Base-by-base conservation (phyloP, 2,329 filamentous ascomycete species). In the Fusarium subtropicale region DNA sequence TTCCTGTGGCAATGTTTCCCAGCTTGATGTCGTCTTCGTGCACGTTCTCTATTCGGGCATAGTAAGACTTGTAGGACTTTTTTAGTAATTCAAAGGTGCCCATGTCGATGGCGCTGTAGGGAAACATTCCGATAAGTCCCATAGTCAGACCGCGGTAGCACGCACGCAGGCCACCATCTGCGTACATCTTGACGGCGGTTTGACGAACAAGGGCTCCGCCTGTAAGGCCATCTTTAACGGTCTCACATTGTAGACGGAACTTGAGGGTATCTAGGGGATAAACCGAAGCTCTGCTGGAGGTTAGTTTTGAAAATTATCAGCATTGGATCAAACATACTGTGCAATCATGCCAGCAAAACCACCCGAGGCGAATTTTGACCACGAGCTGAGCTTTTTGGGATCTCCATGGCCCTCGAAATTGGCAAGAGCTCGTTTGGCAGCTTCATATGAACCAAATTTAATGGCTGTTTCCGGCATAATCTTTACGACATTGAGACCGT, bases 401-500 rank as follows among this genome's bases (percentile, higher is more conserved):
- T 98, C 93, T 68, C 90, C 87, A 75, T 97, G 94, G 9, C 96
- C 96, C 84, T 98, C 96, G 52, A 97, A 81, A 63, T 88, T 90
- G 50, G 95, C 93, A 64, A 98, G 88, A 6, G 91, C 88, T 67
- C 93, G 90, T 84, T 98, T 99, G 11, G 94, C 91, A 53, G 93
- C 94, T 87, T 99, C 96, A 77, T 97, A 99, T 22, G 94, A 95
- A 64, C 96, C 96, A 78, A 99, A 99, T 80, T 97, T 97, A 77
- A 99, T 97, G 28, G 96, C 95, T 30, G 95, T 97, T 82, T 99
- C 96, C 0, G 96, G 96, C 93, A 98, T 97, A 64, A 99, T 96
- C 80, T 99, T 99, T 76, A 97, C 80, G 4, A 99, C 94, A 74
- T 99, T 99, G 72, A 99, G 84, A 5, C 96, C 96, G 76, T 99